Conservation (phyloP, 2,329 filamentous ascomycete genomes). For the Calonectria pteridis region DNA sequence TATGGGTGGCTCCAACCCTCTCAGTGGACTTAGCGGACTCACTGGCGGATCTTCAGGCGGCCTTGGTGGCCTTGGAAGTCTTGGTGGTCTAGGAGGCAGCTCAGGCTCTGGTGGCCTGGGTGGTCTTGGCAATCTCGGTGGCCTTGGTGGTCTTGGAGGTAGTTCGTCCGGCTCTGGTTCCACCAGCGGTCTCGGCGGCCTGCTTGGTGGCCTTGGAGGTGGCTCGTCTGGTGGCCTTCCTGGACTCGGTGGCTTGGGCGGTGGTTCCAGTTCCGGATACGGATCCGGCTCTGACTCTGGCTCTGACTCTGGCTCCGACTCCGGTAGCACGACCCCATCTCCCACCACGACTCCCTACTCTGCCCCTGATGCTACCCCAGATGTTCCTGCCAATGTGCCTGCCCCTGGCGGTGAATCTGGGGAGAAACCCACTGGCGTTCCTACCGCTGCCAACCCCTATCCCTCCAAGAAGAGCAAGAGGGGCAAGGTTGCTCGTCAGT, state of each 20-base stretch:
- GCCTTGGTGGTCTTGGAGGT: not conserved
- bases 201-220: not conserved
- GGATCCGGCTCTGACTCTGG: not conserved
- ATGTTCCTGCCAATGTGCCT: not conserved
- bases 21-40: not conserved
- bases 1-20: not conserved
- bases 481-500: not conserved
- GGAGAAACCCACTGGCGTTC: not conserved
- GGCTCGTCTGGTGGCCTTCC: not conserved
- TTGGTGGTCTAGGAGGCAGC: not conserved
- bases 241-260: not conserved
- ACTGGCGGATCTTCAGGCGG: not conserved
- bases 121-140: not conserved
- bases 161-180: not conserved
- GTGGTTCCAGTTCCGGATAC: not conserved
- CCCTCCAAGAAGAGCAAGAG: conserved; percentile 7
- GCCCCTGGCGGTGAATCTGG: not conserved
- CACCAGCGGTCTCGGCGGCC: not conserved
- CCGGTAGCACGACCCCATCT: not conserved
- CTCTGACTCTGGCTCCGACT: not conserved
- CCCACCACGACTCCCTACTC: not conserved
- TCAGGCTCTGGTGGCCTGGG: not conserved
- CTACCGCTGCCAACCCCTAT: not conserved
- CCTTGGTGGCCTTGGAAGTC: not conserved
- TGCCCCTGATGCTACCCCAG: not conserved